Conservation (phyloP, 345 rosid genomes). For the Geranium rotundifolium region DNA sequence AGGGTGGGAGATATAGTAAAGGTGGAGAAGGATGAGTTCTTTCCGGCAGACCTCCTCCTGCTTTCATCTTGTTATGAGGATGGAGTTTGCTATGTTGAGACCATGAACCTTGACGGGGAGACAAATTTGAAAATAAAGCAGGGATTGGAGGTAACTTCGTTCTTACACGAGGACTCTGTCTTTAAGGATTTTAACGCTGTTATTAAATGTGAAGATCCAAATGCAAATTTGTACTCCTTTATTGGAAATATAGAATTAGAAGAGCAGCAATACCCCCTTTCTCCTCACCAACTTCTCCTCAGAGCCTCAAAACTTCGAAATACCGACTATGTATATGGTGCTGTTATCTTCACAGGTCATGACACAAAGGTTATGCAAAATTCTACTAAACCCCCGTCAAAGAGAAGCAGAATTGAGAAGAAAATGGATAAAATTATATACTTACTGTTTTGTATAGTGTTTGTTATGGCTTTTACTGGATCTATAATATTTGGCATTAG, state of each 20-base stretch:
- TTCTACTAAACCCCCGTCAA: conserved; percentile 71
- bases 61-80: conserved; percentile 76
- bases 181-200: conserved; percentile 46
- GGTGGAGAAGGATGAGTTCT: conserved; percentile 68
- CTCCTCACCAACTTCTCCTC: conserved; percentile 65
- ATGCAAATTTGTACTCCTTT: conserved; percentile 70
- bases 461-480: conserved; percentile 44
- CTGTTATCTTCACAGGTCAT: conserved; percentile 70
- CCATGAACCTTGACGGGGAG: conserved; percentile 94
- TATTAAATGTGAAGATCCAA: conserved; percentile 82
- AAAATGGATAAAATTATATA: conserved; percentile 74
- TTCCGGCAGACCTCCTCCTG: conserved; percentile 75
- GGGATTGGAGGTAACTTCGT: conserved; percentile 56
- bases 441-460: conserved; percentile 42
- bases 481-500: conserved; percentile 59
- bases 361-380: conserved; percentile 92
- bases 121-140: conserved; percentile 80
- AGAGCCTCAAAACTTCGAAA: conserved; percentile 80
- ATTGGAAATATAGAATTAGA: conserved; percentile 62
- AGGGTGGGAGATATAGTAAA: conserved; percentile 76
- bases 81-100: conserved; percentile 82
- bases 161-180: conserved; percentile 36
- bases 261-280: conserved; percentile 45
- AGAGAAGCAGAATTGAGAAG: conserved; percentile 79
- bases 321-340: conserved; percentile 70